Base-by-base conservation (phyloP, 2,329 filamentous ascomycete species). In the Talaromyces sp. region DNA sequence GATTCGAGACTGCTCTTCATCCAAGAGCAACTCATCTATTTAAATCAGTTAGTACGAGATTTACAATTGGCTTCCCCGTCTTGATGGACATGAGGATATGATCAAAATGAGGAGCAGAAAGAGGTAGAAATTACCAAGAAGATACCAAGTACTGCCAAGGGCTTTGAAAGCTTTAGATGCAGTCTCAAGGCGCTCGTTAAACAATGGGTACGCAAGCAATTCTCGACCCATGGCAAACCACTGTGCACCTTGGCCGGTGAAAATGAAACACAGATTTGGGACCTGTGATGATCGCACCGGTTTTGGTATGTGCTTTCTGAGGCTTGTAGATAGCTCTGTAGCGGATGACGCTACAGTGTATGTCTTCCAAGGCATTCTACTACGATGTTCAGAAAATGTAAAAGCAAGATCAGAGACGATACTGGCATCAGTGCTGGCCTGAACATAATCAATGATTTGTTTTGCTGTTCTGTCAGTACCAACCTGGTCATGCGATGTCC, bases 211-310 rank as follows among this genome's bases (percentile, higher is more conserved):
- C 4, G 22, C 39, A 3, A 56, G 31, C n/a, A 74, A 37, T 22
- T 73, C 60, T 57, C 66, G 62, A 57, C 73, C 74, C 73, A 78
- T 77, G 37, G 72, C 70, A 7, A 71, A 61, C 61, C 78, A 78
- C 41, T 75, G 72, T n/a, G 74, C 72, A 5, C 77, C 77, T 65
- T 79, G 77, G 4, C 77, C 77, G 4, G 77, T 77, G 48, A 78
- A 79, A 13, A 74, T 62, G 43, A 48, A 48, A 31, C 35, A 74
- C 73, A 13, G 13, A 14, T 48, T 48, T 27, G 45, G 45, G 2
- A 48, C 45, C 19, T 45, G 43, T 7, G 43, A 45, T 22, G 43
- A 45, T 45, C 43, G 43, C 19, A 45, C 43, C 43, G 43, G 43
- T 9, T 22, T 45, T 22, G 43, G 43, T 45, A 45, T 45, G 43